Conservation (phyloP, 2,329 filamentous ascomycete genomes). For the Cadophora luteo-olivacea region DNA sequence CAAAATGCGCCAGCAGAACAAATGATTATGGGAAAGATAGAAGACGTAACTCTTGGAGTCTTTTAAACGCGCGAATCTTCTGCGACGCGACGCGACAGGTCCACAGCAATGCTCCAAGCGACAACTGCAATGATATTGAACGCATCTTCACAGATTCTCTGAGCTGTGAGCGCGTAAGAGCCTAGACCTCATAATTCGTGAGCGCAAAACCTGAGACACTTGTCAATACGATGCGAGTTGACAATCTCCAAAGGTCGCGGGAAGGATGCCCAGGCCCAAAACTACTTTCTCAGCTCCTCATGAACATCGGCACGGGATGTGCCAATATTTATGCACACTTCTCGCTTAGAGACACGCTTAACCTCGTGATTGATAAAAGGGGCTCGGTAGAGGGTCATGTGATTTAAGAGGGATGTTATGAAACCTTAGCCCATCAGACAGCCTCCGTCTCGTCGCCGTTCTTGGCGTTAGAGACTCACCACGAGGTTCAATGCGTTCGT, state of each 20-base stretch:
- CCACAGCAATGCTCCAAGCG: no score
- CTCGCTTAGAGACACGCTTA: neutral
- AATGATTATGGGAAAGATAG: no score
- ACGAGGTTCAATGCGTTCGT: conserved; percentile 14
- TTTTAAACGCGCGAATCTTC: no score
- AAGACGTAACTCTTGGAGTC: no score
- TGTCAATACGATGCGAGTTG: neutral
- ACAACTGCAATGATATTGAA: no score
- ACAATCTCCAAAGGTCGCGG: neutral
- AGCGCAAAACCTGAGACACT: neutral
- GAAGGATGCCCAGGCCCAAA: neutral
- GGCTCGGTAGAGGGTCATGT: conserved; percentile 10
- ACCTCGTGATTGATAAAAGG: neutral
- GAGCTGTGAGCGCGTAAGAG: neutral
- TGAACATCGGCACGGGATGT: neutral
- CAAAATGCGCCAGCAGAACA: neutral
- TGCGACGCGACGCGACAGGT: no score
- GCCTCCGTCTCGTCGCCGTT: conserved; percentile 3
- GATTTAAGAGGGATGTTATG: conserved; percentile 1
- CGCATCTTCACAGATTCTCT: no score
- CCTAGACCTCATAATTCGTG: neutral
- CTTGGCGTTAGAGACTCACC: conserved; percentile 16
- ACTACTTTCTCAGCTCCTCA: neutral
- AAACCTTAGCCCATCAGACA: conserved; percentile 6
- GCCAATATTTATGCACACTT: neutral